Base-by-base conservation (phyloP, 768 basidiomycete species). In the Tricholoma saponaceum region DNA sequence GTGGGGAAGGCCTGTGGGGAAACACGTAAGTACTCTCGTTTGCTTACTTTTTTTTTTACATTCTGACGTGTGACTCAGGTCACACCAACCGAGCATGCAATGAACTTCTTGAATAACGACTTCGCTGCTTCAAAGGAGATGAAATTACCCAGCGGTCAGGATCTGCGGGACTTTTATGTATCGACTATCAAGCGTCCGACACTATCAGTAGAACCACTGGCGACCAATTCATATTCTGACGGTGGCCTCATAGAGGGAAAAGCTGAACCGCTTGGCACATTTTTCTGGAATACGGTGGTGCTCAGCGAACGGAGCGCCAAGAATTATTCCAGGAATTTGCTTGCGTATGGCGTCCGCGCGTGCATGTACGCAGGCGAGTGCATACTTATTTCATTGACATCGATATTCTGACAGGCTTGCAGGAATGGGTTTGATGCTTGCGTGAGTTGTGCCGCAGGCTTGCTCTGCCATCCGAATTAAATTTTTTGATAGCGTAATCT, bases 81-180 rank as follows among this genome's bases (percentile, higher is more conserved):
- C 51, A 83, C 82, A 28, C 85, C 86, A 0, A 75, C 79, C 0
- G 85, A 86, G 60, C 83, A 85, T 55, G 80, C 83, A 0, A 78
- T 87, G 67, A 81, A 82, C 62, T 74, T 84, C 58, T 73, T 86
- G 52, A 81, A 80, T 62, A 72, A 69, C 30, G 81, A 83, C 58
- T 83, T 83, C 54, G 60, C 55, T 0, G 52, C 62, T 5, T 25
- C 63, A 8, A 54, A 52, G 18, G 64, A 63, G 10, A 47, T 64
- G 4, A 67, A 67, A 20, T 44, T n/a, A 18, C 55, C 58, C 6
- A 58, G 60, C 26, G 63, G 60, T 5, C 54, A 65, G 5, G 69
- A 75, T 13, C 72, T 78, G 51, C 68, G 75, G 26, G 56, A 70
- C 12, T 77, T 70, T 53, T 75, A 76, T 53, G 57, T 76, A 14